A percentile compares a stretch with the other conserved stretches of the same genome.
Evolutionary conservation across 2,329 filamentous ascomycete genomes (phyloP).

Genomic region (Xylaria sp.): DNA sequence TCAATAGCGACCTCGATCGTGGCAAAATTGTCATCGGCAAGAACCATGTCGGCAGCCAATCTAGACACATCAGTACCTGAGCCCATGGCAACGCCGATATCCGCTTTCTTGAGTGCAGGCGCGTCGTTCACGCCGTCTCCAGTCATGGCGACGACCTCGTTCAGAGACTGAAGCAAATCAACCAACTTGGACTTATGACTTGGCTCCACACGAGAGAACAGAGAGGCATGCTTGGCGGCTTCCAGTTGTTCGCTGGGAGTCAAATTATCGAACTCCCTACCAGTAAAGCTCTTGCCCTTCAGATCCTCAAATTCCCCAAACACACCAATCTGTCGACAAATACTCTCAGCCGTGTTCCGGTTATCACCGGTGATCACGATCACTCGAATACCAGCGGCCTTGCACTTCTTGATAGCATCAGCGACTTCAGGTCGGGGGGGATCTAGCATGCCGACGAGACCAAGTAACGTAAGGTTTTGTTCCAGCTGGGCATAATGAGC

Average conservation of each 20-base stretch:
- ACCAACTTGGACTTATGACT: slow-evolving; percentile 98
- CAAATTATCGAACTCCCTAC: slow-evolving; percentile 91
- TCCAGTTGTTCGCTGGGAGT: slow-evolving; percentile 81
- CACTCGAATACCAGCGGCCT: slow-evolving; percentile 92
- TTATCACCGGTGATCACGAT: slow-evolving; percentile 99
- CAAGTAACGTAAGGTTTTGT: slow-evolving; percentile 92
- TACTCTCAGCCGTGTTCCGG: slow-evolving; percentile 95
- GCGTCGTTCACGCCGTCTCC: slow-evolving; percentile 99
- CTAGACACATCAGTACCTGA: slow-evolving; percentile 97
- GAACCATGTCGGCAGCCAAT: slow-evolving; percentile 97
- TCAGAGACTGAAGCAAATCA: slow-evolving; percentile 90
- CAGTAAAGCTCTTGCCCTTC: slow-evolving; percentile 92
- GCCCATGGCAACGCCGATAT: slow-evolving; percentile 99
- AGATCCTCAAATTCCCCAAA: slow-evolving; percentile 86
- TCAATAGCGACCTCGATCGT: slow-evolving; percentile 97
- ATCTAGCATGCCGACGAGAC: slow-evolving; percentile 95
- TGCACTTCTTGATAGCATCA: slow-evolving; percentile 86
- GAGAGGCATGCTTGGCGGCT: slow-evolving; percentile 84
- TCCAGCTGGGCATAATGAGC: slow-evolving; percentile 87
- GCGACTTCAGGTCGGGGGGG: slow-evolving; percentile 93
- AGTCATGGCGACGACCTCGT: slow-evolving; percentile 98
- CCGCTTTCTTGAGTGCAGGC: slow-evolving; percentile 96
- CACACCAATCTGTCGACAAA: slow-evolving; percentile 96
- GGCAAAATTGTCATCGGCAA: slow-evolving; percentile 98
- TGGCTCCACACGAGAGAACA: slow-evolving; percentile 97